Evolutionary conservation across 2,329 filamentous ascomycete genomes (phyloP), one percentile per base, ranked within the genome.

Genomic region (Fusarium falciforme): DNA sequence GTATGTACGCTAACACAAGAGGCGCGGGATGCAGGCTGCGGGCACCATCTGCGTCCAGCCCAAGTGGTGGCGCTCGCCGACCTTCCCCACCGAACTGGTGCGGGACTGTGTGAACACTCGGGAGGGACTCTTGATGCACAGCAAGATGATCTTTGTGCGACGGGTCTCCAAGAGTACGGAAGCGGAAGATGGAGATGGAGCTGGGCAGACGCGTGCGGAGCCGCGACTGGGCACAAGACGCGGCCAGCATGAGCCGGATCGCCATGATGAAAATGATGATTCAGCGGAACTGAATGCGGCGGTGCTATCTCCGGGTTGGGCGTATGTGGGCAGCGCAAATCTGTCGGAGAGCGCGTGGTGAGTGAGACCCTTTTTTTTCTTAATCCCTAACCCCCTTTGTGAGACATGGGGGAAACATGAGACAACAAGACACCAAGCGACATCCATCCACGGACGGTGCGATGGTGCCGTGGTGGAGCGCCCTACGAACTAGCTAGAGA

Each of bases 331-430:
- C 17, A 97, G 94, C 77, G 94, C 94, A 9, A 99, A 99, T 83
- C 84, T 98, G 31, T 97, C 95, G 0, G 95, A 98, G 82, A 95
- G 93, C 80, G 96, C 96, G 33, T 99, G 96, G 93, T 94, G 84
- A 86, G 72, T 74, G 69, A 75, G 63, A 75, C 66, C 69, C 69
- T 64, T 66, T 44, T 35, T 64, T 47, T 61, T 31, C 47, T 52
- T 52, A 31, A 29, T 52, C 47, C 27, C 47, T 52, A 54, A 54
- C 60, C 71, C 72, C 63, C 71, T 61, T 70, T 68, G 58, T 75
- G 66, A 74, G 72, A 74, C 72, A 74, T 74, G 72, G 71, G 68
- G 72, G 64, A 73, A 60, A 74, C 68, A 60, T 74, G 72, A 75
- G 72, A 74, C 72, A 74, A 36, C 57, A 58, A 66, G 67, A 64